Base-by-base conservation (phyloP, 345 rosid genomes). In the Odontarrhena argentea region DNA sequence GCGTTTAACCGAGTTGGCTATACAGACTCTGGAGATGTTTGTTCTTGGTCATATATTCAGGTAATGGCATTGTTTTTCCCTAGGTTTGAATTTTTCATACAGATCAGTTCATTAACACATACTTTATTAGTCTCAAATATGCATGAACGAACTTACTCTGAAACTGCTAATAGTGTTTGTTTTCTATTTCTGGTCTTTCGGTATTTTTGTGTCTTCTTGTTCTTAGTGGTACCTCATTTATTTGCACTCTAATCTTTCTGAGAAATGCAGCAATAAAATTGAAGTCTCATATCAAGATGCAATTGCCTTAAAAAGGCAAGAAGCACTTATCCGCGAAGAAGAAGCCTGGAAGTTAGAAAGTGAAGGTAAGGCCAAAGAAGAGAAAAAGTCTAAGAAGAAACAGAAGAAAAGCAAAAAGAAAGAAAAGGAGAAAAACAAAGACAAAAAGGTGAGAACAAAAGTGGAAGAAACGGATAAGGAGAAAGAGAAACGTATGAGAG, bases 201-300 rank as follows among this genome's bases (percentile, higher is more conserved):
- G 63, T 66, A 60, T 60, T 66, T 18, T 41, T 65, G 22, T 58
- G 50, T 66, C 36, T 22, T 58, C 7, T 30, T 66, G 42, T 15
- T 59, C 36, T 46, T 56, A 44, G 32, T 65, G 38, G 55, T 63
- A 64, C 37, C 76, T 71, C 70, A 71, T 63, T 49, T 55, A 45
- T 47, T 18, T 24, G 44, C 43, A 63, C 57, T 71, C 53, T 22
- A 48, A 64, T 71, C 47, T 65, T 64, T 71, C 22, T 71, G 76
- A 40, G 70, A 49, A 71, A 3, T 79, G 53, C 84, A 90, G 97
- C 83, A 84, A 81, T 74, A 90, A 87, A 77, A 85, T 90, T 77
- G 95, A 90, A 78, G 88, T 78, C 78, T 84, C 98, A 59, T 88
- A 93, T 75, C 94, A 88, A 88, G 98, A 93, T 77, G 92, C 96